Evolutionary conservation across 306 rosid species (phyloP).

Genomic region (Oemleria cerasiformis): DNA sequence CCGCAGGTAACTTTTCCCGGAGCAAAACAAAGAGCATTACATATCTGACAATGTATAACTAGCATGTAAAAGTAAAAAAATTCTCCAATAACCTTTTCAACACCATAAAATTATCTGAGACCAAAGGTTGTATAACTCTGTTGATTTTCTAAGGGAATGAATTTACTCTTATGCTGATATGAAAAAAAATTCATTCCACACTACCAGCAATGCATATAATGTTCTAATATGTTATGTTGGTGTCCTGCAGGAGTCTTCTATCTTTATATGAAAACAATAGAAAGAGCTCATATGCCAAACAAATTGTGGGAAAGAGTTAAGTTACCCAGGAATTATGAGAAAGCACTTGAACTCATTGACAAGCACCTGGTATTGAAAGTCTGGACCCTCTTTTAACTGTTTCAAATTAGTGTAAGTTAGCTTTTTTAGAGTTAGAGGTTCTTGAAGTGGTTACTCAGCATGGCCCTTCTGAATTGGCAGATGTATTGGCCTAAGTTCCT

Average conservation of each 20-base stretch:
- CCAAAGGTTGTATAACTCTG: background rate
- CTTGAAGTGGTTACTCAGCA: constrained; percentile 5
- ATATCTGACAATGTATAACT: too few relatives aligned
- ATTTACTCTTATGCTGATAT: background rate
- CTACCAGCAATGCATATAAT: background rate
- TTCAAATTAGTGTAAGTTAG: constrained; percentile 2
- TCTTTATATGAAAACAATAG: constrained; percentile 91
- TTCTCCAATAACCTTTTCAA: too few relatives aligned
- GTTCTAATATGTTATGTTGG: constrained; percentile 3
- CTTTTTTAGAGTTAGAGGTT: constrained; percentile 9
- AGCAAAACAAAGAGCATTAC: too few relatives aligned
- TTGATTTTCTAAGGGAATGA: background rate
- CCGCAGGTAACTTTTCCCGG: too few relatives aligned
- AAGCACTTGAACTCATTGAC: constrained; percentile 82
- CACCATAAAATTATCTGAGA: background rate
- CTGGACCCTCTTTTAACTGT: background rate
- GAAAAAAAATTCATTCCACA: background rate
- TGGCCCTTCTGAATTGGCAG: constrained; percentile 37
- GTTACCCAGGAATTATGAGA: constrained; percentile 83
- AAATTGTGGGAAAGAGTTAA: constrained; percentile 92
- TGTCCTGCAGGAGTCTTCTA: constrained; percentile 77
- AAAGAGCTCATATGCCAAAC: constrained; percentile 93
- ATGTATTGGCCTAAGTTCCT: constrained; percentile 95
- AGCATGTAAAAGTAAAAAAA: too few relatives aligned
- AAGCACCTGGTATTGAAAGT: constrained; percentile 66